phyloP scores from a whole-genome alignment of 768 basidiomycete species.

The Macrolepiota dolichaula region DNA sequence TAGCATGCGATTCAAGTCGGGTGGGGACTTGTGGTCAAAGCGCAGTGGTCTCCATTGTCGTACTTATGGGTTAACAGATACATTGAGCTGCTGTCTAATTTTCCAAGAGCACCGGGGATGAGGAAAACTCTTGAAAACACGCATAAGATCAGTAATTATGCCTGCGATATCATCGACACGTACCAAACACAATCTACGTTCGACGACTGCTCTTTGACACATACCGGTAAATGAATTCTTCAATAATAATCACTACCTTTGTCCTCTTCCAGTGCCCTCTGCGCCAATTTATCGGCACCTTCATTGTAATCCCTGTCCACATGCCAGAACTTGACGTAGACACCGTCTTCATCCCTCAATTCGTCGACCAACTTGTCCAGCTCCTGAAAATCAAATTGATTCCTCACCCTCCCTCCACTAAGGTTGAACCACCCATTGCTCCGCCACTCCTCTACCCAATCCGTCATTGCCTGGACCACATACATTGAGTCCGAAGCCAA shows the following conservation, averaged over 20 bases:
- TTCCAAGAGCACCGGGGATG: too few relatives aligned
- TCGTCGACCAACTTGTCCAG: conserved; percentile 6
- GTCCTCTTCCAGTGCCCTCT: background rate
- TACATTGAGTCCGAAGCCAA: conserved; percentile 9
- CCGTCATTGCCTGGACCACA: conserved; percentile 11
- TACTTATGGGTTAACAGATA: too few relatives aligned
- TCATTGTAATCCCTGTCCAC: conserved; percentile 3
- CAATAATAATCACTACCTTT: background rate
- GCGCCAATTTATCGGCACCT: background rate
- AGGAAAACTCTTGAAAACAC: too few relatives aligned
- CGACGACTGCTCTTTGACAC: too few relatives aligned
- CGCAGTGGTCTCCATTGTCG: too few relatives aligned
- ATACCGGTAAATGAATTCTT: too few relatives aligned
- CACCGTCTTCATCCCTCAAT: background rate
- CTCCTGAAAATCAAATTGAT: conserved; percentile 6
- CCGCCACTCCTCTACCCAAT: conserved; percentile 12
- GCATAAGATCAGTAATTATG: too few relatives aligned
- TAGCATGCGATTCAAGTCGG: too few relatives aligned
- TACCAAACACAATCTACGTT: too few relatives aligned
- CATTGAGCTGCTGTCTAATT: too few relatives aligned
- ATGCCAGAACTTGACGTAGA: conserved; percentile 5
- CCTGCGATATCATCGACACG: too few relatives aligned
- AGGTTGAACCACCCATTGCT: conserved; percentile 8
- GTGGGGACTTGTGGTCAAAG: too few relatives aligned
- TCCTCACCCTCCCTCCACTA: conserved; percentile 6